Base-by-base conservation (phyloP, 371 early-diverging fungal genomes). In the Modicella reniformis region DNA sequence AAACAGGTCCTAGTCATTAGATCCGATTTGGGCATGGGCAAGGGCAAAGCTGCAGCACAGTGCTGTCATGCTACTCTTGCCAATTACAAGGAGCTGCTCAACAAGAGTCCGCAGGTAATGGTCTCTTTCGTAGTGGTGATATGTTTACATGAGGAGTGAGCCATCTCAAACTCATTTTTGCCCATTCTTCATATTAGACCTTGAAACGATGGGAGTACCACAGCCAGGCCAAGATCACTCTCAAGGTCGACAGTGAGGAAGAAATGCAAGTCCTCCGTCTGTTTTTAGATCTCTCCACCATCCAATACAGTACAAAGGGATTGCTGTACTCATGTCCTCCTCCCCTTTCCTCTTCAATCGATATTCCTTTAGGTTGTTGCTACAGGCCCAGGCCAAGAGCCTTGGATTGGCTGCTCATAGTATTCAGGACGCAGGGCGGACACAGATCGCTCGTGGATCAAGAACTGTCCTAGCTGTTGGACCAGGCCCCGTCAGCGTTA, bases 31-130 rank as follows among this genome's bases (percentile, higher is more conserved):
- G 93, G 90, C 30, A 98, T 98, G 98, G 89, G 88, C 33, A 97
- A 96, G 80, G 98, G 98, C 37, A 97, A 98, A 72, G 90, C 93
- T 21, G 98, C 98, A 1, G 98, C 98, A 13, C 97, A 96, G 89
- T 96, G 96, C 81, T 94, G 94, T 49, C 98, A 98, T 80, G 98
- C 98, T 7, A 91, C 95, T 0, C 84, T 98, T 34, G 95, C 93
- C 15, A 93, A 94, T 73, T 94, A 95, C 82, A 91, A 92, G 76
- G 81, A 87, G 19, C 83, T 87, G 12, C 58, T 72, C 29, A 84
- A 75, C 57, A 79, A 79, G 37, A 85, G 88, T 50, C 89, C 92
- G 1, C 71, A 81, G 79, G 90, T 88, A 61, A 10, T n/a, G 1
- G 15, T 55, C 40, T 25, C 17, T 19, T n/a, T 19, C 19, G 10